phyloP scores from a whole-genome alignment of 2,329 filamentous ascomycete genomes.

The Nemania abortiva region DNA sequence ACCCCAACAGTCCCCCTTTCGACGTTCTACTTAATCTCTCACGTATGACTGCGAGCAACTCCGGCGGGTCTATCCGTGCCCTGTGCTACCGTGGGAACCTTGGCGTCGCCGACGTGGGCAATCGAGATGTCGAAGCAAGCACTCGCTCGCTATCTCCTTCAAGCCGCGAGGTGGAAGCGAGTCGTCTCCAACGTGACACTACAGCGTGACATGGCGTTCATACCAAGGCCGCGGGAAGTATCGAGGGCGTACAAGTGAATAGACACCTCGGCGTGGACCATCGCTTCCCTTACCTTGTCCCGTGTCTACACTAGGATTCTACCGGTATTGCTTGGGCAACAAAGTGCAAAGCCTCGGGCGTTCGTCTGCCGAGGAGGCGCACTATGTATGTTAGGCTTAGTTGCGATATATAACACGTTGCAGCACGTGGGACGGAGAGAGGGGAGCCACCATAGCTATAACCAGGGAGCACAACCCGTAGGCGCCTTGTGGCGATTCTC shows the following conservation, averaged over 20 bases:
- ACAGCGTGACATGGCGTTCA: background rate
- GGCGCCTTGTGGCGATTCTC: background rate
- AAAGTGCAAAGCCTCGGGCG: background rate
- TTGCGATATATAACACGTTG: conserved; percentile 1
- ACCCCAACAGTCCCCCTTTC: conserved; percentile 8
- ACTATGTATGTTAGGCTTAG: background rate
- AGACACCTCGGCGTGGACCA: background rate
- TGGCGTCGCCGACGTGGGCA: conserved; percentile 22
- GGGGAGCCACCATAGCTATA: background rate
- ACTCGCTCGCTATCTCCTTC: background rate
- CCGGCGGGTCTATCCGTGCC: conserved; percentile 12
- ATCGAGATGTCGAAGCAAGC: conserved; percentile 9
- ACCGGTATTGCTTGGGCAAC: background rate
- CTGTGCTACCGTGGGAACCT: conserved; percentile 27
- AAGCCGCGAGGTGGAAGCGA: background rate
- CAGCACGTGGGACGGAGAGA: conserved; percentile 6
- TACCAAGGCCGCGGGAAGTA: background rate
- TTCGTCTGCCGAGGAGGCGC: background rate
- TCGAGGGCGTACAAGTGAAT: background rate
- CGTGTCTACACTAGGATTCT: background rate
- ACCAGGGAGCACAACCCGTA: background rate
- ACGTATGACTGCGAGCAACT: conserved; percentile 3
- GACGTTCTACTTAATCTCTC: conserved; percentile 1
- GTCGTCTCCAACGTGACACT: background rate
- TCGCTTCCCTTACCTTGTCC: background rate